phyloP scores from a whole-genome alignment of 1,139 yeast genomes.

The Eremothecium coryli region DNA sequence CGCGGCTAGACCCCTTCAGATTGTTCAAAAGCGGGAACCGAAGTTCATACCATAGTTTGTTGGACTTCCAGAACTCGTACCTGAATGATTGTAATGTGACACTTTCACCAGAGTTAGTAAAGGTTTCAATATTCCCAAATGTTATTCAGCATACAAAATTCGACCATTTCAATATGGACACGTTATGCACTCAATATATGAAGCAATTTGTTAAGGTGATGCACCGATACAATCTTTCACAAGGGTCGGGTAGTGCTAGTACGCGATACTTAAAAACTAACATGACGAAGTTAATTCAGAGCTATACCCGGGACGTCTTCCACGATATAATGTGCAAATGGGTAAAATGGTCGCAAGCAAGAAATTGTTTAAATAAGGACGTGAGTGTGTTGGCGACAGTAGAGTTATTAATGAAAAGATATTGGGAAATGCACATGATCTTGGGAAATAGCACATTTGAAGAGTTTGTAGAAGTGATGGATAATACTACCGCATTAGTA shows the following conservation, averaged over 20 bases:
- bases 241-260: slow-evolving; percentile 2
- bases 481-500: slow-evolving; percentile 1
- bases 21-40: slow-evolving; percentile 6
- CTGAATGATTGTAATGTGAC: background rate
- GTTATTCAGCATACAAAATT: slow-evolving; percentile 9
- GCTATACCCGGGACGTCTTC: slow-evolving; percentile 10
- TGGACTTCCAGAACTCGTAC: background rate
- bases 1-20: slow-evolving; percentile 8
- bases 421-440: slow-evolving; percentile 2
- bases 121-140: slow-evolving; percentile 10
- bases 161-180: slow-evolving; percentile 11
- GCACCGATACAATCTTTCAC: slow-evolving; percentile 6
- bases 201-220: slow-evolving; percentile 10
- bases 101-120: slow-evolving; percentile 1
- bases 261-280: slow-evolving; percentile 10
- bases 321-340: slow-evolving; percentile 10
- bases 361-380: background rate
- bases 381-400: background rate
- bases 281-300: slow-evolving; percentile 8
- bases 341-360: slow-evolving; percentile 6
- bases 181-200: slow-evolving; percentile 7
- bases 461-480: slow-evolving; percentile 2
- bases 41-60: background rate
- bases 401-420: background rate
- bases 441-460: slow-evolving; percentile 2